Base-by-base conservation (phyloP, 495 filamentous ascomycete species). In the Aspergillus bridgeri region DNA sequence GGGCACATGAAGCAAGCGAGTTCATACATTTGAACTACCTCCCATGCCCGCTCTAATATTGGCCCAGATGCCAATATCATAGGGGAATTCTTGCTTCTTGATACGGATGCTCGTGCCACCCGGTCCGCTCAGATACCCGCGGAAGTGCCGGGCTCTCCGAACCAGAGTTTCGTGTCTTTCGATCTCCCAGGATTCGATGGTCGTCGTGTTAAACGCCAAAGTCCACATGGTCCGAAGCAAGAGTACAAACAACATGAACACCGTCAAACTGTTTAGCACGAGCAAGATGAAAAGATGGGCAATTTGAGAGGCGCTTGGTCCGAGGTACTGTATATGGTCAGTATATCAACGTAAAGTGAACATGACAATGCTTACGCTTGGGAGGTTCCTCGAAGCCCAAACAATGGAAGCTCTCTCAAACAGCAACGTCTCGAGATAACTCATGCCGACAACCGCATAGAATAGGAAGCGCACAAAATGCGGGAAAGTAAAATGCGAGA, bases 181-280 rank as follows among this genome's bases (percentile, higher is more conserved):
- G 47, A 92, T 87, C 66, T 96, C 92, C 93, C 92, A 97, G 24
- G 83, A 81, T 69, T 98, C 94, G 62, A 98, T 98, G 53, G 90
- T 91, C 0, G 92, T 97, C 5, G 79, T 82, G 57, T 90, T 90
- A 22, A 78, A 73, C 8, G 72, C 74, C 3, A 86, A 61, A 21
- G 77, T 76, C 79, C 80, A 88, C 1, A 87, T 44, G 15, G 80
- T 83, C 19, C 85, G 78, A 11, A 82, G 60, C 0, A 95, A 64
- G 0, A 96, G 73, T 42, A 96, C 74, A 22, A 74, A 73, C 0
- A 96, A 75, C 2, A 80, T 83, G 59, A 95, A 82, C 6, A 85
- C 68, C 0, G 87, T 88, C 17, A 87, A 42, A 25, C 79, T 81
- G 57, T 87, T 86, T 5, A 79, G 67, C 19, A 88, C 63, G 6